Base-by-base conservation (phyloP, 78 protist genomes). In the Protostelium mycophagum region DNA sequence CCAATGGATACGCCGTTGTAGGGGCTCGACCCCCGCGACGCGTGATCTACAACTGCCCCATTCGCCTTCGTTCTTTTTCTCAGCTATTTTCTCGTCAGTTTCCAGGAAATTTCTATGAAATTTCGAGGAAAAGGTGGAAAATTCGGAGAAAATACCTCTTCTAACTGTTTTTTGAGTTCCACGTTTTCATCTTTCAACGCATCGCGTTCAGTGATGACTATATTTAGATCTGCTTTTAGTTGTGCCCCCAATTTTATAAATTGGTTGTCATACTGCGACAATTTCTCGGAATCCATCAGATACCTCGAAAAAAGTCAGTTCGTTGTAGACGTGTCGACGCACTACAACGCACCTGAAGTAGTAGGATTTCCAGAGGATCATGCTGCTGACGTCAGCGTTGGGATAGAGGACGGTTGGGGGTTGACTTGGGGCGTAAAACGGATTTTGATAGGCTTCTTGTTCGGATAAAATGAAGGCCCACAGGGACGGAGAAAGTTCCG, bases 301-400 rank as follows among this genome's bases (percentile, higher is more conserved):
- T 51, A 51, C 16, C 73, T 51, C 31, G 31, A 5, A 5, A 16
- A 51, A 25, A 51, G 5, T 51, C 73, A 16, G 5, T 51, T 16
- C 73, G 73, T 51, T 51, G 73, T 51, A 51, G 73, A 51, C 73
- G n/a, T n/a, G n/a, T n/a, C n/a, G n/a, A n/a, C n/a, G n/a, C n/a
- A n/a, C n/a, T n/a, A n/a, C n/a, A n/a, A n/a, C n/a, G 73, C 73
- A 51, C 73, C 73, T 51, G 73, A 51, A 51, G 16, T 51, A 51
- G 73, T 51, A 51, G 73, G 73, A 51, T 51, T 51, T 51, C 73
- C 73, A 51, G 31, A 51, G 73, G 31, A 51, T 25, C 73, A 51
- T 51, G 16, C 73, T 51, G 73, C 73, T 51, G 73, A 51, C 73
- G 73, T 51, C 73, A 5, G 73, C 5, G 73, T 51, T 51, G 73